Conservation (phyloP, 1,284 basidiomycete species). For the Trichosporon inkin region DNA sequence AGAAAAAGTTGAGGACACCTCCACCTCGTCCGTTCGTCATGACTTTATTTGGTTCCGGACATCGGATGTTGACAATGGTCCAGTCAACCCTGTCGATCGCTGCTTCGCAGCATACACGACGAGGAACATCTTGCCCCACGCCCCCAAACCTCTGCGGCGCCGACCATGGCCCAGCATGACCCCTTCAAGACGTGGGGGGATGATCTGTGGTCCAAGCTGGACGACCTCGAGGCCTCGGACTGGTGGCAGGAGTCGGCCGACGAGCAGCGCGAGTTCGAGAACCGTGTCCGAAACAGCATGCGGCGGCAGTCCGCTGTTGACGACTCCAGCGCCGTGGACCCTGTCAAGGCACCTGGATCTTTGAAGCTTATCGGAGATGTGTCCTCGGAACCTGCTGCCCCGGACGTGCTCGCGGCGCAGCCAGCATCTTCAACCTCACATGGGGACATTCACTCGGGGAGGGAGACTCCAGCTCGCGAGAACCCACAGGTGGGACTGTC, state of each 20-base stretch:
- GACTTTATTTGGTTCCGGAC: conserved; percentile 3
- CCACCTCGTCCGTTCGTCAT: neutral
- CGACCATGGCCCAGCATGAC: conserved; percentile 3
- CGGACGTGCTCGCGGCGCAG: neutral
- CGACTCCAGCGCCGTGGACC: no score
- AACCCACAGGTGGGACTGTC: no score
- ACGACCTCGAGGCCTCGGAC: conserved; percentile 9
- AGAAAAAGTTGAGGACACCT: neutral
- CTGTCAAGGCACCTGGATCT: neutral
- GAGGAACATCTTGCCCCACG: neutral
- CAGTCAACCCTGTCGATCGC: neutral
- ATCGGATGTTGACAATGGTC: neutral
- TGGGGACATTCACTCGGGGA: neutral
- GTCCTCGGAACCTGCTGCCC: neutral
- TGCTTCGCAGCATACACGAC: neutral
- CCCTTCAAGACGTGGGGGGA: neutral
- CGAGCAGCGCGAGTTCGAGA: conserved; percentile 9
- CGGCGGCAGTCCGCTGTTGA: neutral
- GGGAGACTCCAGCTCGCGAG: neutral
- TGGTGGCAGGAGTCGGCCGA: conserved; percentile 5
- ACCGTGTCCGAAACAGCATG: neutral
- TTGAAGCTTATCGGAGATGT: neutral
- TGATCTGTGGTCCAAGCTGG: conserved; percentile 14
- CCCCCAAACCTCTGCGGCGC: neutral
- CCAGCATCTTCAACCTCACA: neutral